These are phyloP conservation scores for Phytopythium mirpurense DNA, from an alignment of 352 stramenopile genomes.

Conservation along the genomic window DNA sequence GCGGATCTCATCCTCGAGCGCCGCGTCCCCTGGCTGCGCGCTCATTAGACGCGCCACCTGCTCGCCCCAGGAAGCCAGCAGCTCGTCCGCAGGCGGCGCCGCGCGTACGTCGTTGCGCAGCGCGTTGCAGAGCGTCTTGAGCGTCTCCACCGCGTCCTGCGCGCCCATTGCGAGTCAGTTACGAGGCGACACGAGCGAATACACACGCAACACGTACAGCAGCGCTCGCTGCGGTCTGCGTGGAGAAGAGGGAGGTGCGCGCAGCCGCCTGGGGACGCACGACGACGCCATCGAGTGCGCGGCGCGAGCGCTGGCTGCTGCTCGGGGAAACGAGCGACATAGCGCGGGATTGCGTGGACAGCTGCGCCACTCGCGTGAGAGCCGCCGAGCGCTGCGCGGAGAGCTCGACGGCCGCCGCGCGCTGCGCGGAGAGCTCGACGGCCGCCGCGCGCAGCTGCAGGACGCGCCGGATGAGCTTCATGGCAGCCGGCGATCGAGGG, in stretches of 20 bases:
- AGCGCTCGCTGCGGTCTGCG: background rate
- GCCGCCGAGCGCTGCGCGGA: background rate
- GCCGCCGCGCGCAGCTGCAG: constrained; percentile 17
- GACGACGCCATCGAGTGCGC: too few relatives aligned
- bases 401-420: background rate
- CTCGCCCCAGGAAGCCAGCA: constrained; percentile 28
- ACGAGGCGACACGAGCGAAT: background rate
- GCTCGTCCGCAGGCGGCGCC: constrained; percentile 15
- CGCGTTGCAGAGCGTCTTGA: constrained; percentile 50
- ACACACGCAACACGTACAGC: background rate
- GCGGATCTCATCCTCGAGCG: constrained; percentile 25
- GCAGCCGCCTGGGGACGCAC: background rate
- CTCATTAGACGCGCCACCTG: constrained; percentile 23
- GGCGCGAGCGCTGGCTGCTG: constrained; percentile 8
- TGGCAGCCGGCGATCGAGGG: background rate
- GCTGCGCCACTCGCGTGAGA: background rate
- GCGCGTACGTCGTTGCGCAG: constrained; percentile 44
- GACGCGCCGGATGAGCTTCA: constrained; percentile 19
- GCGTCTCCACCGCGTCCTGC: constrained; percentile 23
- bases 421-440: background rate
- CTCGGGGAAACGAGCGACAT: background rate
- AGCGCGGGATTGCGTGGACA: background rate
- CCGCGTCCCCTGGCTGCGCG: constrained; percentile 6
- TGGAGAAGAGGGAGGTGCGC: background rate
- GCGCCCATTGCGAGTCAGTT: background rate